phyloP scores from a whole-genome alignment of 768 basidiomycete genomes.

The Phanerochaete carnosa region DNA sequence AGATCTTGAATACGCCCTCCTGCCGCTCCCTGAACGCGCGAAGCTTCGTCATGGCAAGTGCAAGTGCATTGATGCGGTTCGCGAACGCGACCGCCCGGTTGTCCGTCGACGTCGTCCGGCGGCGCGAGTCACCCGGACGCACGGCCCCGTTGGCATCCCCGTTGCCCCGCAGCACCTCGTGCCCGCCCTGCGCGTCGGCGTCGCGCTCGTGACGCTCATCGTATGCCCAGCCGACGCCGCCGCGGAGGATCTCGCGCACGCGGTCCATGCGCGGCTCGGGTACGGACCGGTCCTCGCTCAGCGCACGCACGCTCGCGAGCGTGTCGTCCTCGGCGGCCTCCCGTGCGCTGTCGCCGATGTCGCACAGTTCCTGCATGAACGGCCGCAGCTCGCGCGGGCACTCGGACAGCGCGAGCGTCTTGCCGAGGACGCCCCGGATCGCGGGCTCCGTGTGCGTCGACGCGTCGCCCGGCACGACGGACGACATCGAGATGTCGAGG shows the following conservation, averaged over 20 bases:
- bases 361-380: conserved; percentile 44
- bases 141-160: not conserved
- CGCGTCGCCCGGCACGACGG: conserved; percentile 32
- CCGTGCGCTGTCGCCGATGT: conserved; percentile 11
- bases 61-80: conserved; percentile 74
- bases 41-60: conserved; percentile 66
- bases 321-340: conserved; percentile 18
- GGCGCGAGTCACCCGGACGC: conserved; percentile 11
- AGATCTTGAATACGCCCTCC: conserved; percentile 64
- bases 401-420: conserved; percentile 49
- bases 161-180: not conserved
- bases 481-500: conserved; percentile 57
- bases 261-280: conserved; percentile 20
- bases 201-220: conserved; percentile 4
- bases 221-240: conserved; percentile 21
- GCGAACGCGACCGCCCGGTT: conserved; percentile 69
- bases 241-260: conserved; percentile 18
- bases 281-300: conserved; percentile 5
- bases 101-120: conserved; percentile 35
- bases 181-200: not conserved
- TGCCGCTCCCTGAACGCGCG: conserved; percentile 72
- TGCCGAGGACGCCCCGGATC: conserved; percentile 51
- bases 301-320: conserved; percentile 14
- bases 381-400: conserved; percentile 64
- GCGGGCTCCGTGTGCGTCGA: conserved; percentile 14